A percentile compares a stretch with the other conserved stretches of the same genome.
phyloP scores from a whole-genome alignment of 352 stramenopile genomes.

The Phytophthora chlamydospora region DNA sequence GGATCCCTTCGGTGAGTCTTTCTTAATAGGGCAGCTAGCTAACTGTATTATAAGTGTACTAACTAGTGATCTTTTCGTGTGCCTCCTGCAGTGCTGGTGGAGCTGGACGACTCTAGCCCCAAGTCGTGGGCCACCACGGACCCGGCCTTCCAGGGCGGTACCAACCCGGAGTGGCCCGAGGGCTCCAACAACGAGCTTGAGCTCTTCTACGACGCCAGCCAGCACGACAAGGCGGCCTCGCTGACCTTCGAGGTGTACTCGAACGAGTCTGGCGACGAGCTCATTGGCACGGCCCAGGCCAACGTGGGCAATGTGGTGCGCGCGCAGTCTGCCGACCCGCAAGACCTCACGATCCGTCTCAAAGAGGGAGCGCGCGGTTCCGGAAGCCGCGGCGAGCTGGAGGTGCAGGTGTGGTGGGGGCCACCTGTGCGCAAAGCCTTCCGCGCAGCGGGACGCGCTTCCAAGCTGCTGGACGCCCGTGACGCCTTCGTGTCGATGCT shows the following conservation, averaged over 20 bases:
- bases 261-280: constrained; percentile 71
- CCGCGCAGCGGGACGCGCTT: constrained; percentile 69
- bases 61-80: constrained; percentile 12
- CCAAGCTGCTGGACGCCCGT: constrained; percentile 76
- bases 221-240: constrained; percentile 49
- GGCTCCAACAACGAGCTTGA: constrained; percentile 81
- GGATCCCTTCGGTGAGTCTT: constrained; percentile 66
- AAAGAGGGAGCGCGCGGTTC: constrained; percentile 48
- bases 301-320: constrained; percentile 53
- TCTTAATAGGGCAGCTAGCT: background rate
- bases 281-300: constrained; percentile 75
- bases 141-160: constrained; percentile 64
- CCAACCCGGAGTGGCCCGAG: constrained; percentile 71
- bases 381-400: constrained; percentile 63
- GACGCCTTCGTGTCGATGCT: constrained; percentile 66
- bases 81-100: constrained; percentile 58
- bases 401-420: constrained; percentile 74
- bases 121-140: constrained; percentile 72
- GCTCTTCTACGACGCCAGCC: constrained; percentile 74
- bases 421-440: constrained; percentile 81
- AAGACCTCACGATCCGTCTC: constrained; percentile 55
- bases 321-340: constrained; percentile 37
- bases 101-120: constrained; percentile 67
- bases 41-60: constrained; percentile 5
- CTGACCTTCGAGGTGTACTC: constrained; percentile 78